Conservation (phyloP, 805 yeast species). For the Blastobotrys muscicola region DNA sequence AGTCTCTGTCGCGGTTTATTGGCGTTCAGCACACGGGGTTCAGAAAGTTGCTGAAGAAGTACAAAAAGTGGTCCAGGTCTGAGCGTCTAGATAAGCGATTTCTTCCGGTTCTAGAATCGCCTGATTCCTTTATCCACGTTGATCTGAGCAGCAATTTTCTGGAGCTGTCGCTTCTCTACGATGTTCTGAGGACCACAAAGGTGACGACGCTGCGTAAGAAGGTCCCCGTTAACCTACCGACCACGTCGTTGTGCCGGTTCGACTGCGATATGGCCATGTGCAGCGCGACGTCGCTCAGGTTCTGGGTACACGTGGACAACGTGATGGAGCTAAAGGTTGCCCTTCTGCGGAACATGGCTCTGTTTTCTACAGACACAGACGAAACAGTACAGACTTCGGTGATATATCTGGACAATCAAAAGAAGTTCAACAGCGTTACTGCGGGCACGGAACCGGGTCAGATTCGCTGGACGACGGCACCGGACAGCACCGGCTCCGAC, state of each 20-base stretch:
- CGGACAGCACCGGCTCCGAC: conserved; percentile 8
- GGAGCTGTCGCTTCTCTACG: conserved; percentile 47
- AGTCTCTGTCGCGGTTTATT: conserved; percentile 60
- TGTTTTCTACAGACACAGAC: conserved; percentile 22
- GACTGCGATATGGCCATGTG: conserved; percentile 28
- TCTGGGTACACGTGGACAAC: conserved; percentile 55
- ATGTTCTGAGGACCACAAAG: conserved; percentile 32
- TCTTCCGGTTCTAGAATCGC: conserved; percentile 32
- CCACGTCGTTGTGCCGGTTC: conserved; percentile 19
- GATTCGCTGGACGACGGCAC: conserved; percentile 19
- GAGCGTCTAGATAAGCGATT: conserved; percentile 23
- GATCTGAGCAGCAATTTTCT: conserved; percentile 54
- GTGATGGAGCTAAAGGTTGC: conserved; percentile 43
- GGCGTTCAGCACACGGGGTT: conserved; percentile 64
- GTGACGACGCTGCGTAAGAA: conserved; percentile 14
- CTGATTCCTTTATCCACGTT: conserved; percentile 48
- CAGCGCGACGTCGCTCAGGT: conserved; percentile 31
- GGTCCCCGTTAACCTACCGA: conserved; percentile 11
- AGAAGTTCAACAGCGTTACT: conserved; percentile 27
- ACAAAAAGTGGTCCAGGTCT: conserved; percentile 34
- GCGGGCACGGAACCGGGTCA: conserved; percentile 33
- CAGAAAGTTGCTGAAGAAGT: conserved; percentile 66
- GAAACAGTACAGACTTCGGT: conserved; percentile 14
- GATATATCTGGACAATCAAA: conserved; percentile 29
- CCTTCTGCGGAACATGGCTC: conserved; percentile 35